These are phyloP conservation scores for Xylaria sp. DNA, from an alignment of 2,329 filamentous ascomycete genomes.

Conservation along the genomic window DNA sequence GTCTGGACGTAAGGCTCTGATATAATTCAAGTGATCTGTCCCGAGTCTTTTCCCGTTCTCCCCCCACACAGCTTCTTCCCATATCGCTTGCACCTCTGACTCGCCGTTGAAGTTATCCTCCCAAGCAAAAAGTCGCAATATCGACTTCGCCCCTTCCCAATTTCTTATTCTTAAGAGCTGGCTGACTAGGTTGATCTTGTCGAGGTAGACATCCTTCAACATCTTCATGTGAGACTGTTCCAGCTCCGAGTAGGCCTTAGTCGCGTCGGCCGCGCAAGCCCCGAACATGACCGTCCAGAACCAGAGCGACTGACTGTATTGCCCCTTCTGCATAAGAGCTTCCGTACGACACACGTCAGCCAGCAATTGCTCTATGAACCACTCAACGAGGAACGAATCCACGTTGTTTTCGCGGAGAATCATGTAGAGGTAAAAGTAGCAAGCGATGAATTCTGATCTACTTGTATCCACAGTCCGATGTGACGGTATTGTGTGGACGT, in stretches of 20 bases:
- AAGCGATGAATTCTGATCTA: conserved; percentile 59
- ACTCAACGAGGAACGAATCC: conserved; percentile 57
- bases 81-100: conserved; percentile 54
- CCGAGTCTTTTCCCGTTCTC: conserved; percentile 39
- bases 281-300: conserved; percentile 61
- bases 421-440: conserved; percentile 60
- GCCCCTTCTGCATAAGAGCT: conserved; percentile 54
- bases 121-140: conserved; percentile 55
- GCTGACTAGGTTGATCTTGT: conserved; percentile 56
- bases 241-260: conserved; percentile 50
- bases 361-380: conserved; percentile 59
- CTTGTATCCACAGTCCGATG: conserved; percentile 51
- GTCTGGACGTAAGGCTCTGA: conserved; percentile 25
- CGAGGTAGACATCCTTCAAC: conserved; percentile 54
- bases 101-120: conserved; percentile 56
- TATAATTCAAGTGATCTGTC: conserved; percentile 32
- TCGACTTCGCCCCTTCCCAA: conserved; percentile 54
- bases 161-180: conserved; percentile 52
- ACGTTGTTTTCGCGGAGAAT: conserved; percentile 56
- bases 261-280: conserved; percentile 55
- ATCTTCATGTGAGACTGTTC: conserved; percentile 54
- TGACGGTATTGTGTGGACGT: conserved; percentile 30
- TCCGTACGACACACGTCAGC: conserved; percentile 58
- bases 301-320: conserved; percentile 57
- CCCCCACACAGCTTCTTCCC: conserved; percentile 54